Conservation (phyloP, 2,329 filamentous ascomycete genomes). For the Cercospora sp. region DNA sequence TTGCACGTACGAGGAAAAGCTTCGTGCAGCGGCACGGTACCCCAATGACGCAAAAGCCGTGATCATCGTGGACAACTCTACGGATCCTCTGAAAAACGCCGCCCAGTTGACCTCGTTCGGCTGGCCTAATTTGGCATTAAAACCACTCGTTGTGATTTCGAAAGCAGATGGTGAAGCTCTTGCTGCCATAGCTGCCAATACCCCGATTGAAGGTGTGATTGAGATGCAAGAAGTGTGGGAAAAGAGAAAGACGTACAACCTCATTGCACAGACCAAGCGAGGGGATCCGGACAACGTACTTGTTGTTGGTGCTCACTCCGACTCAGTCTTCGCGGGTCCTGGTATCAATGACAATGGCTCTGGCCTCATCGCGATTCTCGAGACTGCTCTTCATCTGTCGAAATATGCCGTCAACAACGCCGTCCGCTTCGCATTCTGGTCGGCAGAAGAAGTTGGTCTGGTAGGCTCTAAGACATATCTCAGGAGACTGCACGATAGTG, state of each 20-base stretch:
- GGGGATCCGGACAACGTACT: neutral
- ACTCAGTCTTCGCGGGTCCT: neutral
- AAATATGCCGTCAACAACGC: neutral
- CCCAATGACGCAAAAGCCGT: neutral
- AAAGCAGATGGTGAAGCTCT: neutral
- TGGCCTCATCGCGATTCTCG: neutral
- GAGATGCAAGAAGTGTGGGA: neutral
- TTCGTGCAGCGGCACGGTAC: neutral
- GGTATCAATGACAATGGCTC: neutral
- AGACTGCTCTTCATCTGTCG: neutral
- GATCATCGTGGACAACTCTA: neutral
- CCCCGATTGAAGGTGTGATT: neutral
- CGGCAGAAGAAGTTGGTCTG: neutral
- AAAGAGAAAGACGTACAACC: neutral
- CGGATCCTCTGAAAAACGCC: neutral
- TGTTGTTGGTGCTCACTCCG: neutral
- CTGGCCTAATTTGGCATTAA: neutral
- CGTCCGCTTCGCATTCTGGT: neutral
- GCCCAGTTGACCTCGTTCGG: neutral
- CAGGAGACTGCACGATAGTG: neutral
- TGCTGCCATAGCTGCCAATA: neutral
- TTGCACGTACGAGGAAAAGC: neutral
- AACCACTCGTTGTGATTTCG: neutral
- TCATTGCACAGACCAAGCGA: neutral
- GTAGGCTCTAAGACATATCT: neutral